phyloP scores from a whole-genome alignment of 331 rosid species.

The Prunus yedoensis region DNA sequence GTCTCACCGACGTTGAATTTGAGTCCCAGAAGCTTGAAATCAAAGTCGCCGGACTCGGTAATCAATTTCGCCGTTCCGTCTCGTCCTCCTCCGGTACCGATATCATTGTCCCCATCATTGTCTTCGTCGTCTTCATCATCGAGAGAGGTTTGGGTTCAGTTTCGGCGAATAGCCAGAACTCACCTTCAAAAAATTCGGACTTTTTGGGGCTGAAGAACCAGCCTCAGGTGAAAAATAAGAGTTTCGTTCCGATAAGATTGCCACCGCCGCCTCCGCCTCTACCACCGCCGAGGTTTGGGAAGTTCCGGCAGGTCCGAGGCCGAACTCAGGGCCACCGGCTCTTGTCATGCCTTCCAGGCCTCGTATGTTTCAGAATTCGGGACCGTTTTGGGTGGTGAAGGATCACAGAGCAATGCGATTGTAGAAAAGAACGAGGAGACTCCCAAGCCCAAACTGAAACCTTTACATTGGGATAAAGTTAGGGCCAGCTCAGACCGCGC shows the following conservation, averaged over 20 bases:
- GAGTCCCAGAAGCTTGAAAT: conserved; percentile 45
- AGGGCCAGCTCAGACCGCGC: conserved; percentile 80
- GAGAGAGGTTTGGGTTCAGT: conserved; percentile 1
- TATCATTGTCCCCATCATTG: conserved; percentile 34
- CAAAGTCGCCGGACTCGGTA: conserved; percentile 65
- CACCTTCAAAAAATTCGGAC: conserved; percentile 37
- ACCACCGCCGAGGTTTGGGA: conserved; percentile 61
- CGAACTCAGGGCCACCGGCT: conserved; percentile 52
- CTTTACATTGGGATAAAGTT: conserved; percentile 92
- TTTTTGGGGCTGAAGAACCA: conserved; percentile 16
- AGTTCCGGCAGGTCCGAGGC: conserved; percentile 29
- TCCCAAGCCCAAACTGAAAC: conserved; percentile 71
- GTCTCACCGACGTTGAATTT: conserved; percentile 53
- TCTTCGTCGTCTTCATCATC: conserved; percentile 43
- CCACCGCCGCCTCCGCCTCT: conserved; percentile 64
- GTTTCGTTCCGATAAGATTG: conserved; percentile 25
- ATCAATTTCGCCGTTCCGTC: conserved; percentile 26
- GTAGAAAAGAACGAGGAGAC: conserved; percentile 36
- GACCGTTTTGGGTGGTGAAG: conserved; percentile 19
- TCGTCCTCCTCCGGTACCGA: conserved; percentile 25
- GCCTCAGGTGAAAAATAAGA: conserved; percentile 1
- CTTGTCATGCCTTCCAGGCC: conserved; percentile 55
- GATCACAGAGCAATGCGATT: conserved; percentile 7
- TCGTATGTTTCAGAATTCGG: conserved; percentile 39
- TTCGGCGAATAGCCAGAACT: not conserved